Base-by-base conservation (phyloP, 2,329 filamentous ascomycete genomes). In the Hymenoscyphus infarciens region DNA sequence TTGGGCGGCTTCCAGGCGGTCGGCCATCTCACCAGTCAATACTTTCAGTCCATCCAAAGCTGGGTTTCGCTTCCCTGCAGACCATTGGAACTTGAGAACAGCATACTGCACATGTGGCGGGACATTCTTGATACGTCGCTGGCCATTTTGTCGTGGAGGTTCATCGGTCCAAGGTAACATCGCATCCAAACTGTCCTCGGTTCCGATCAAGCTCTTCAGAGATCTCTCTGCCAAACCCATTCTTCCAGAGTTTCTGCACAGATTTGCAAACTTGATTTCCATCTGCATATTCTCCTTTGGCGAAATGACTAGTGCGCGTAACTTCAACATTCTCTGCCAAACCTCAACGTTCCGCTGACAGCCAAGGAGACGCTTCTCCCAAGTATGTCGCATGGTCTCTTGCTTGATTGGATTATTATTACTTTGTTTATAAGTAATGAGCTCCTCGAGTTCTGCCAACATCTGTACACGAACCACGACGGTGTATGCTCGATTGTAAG, bases 231-330 rank as follows among this genome's bases (percentile, higher is more conserved):
- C 95, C 57, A 99, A 84, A 10, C 95, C 94, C 82, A 94, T 93
- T 33, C 95, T 89, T 63, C 92, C 90, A 54, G 94, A 97, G 77
- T 99, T 99, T 71, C 96, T 90, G 77, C 96, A 99, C 5, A 99
- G 85, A 71, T 98, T 99, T 71, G 95, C 91, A 75, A 97, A 99
- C 75, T 99, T 99, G 80, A 99, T 98, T 87, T 93, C 97, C 92
- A 99, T 99, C 72, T 96, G 91, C 81, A 96, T 92, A 72, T 97
- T 97, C 75, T 99, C 93, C 38, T 86, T 86, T 0, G 96, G 94
- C 0, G 88, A 88, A 65, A 98, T 94, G 63, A 99, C 95, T 59
- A 99, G 82, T 22, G 92, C 91, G 64, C 95, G 87, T 35, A 99
- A 87, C 74, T 97, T 95, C 61, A 99, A 86, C 92, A 98, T 98